Percentiles rank a stretch among this genome's conserved stretches.
phyloP scores from a whole-genome alignment of 1,284 basidiomycete genomes.

The Ceratobasidium sp. region DNA sequence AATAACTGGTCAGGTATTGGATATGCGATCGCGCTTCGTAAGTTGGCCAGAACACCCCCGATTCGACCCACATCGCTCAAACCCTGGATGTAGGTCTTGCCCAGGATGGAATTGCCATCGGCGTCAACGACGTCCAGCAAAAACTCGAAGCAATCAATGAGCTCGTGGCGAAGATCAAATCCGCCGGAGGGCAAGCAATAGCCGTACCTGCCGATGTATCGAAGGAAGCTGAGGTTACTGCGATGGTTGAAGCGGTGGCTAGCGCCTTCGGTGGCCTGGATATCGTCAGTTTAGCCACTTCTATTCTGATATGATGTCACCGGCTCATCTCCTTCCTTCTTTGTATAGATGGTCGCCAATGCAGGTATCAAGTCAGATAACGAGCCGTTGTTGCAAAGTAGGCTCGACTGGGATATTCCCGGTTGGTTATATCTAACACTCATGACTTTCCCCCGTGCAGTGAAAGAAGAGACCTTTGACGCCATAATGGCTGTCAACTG shows the following conservation, averaged over 20 bases:
- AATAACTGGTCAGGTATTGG: conserved; percentile 56
- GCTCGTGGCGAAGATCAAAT: conserved; percentile 56
- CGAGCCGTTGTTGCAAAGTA: neutral
- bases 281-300: conserved; percentile 49
- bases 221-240: conserved; percentile 50
- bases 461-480: conserved; percentile 8
- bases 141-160: conserved; percentile 55
- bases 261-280: conserved; percentile 53
- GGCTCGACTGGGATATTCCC: no score
- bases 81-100: conserved; percentile 54
- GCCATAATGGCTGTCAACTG: conserved; percentile 56
- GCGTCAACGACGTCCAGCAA: conserved; percentile 58
- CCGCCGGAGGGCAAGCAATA: conserved; percentile 54
- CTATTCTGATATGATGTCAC: neutral
- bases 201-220: conserved; percentile 50
- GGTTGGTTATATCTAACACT: neutral
- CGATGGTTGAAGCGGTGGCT: conserved; percentile 47
- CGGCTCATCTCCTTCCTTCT: neutral
- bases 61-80: neutral
- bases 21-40: conserved; percentile 59
- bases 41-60: neutral
- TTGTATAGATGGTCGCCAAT: conserved; percentile 49
- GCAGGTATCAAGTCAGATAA: conserved; percentile 51
- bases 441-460: neutral
- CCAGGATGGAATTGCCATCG: conserved; percentile 59